phyloP scores from a whole-genome alignment of 257 asterid genomes.

The Galeopsis tetrahit region DNA sequence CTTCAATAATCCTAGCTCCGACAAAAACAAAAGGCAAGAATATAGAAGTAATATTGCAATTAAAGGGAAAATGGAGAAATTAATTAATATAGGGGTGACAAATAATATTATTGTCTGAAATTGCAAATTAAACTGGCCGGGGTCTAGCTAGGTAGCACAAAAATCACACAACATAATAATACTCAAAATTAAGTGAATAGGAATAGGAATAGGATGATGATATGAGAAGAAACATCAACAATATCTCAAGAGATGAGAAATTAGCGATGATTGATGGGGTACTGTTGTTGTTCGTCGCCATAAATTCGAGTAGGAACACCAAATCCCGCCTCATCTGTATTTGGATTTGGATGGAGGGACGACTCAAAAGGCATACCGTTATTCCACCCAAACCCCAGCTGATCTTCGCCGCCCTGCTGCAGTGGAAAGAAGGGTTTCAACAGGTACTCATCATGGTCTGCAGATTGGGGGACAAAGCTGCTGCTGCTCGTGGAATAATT shows the following conservation, averaged over 20 bases:
- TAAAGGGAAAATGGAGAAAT: background rate
- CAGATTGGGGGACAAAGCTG: too few species aligned
- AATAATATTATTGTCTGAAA: background rate
- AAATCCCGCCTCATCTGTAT: constrained; percentile 40
- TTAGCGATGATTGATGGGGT: constrained; percentile 24
- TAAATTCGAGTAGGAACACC: constrained; percentile 51
- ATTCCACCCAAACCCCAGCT: constrained; percentile 29
- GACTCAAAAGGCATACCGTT: background rate
- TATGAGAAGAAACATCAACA: background rate
- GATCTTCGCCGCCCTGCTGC: constrained; percentile 27
- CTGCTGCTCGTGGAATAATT: too few species aligned
- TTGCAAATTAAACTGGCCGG: too few species aligned
- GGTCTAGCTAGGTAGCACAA: background rate
- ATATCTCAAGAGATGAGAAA: background rate
- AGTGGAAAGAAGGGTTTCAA: constrained; percentile 38
- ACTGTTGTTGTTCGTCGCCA: constrained; percentile 53
- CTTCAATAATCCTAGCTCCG: too few species aligned
- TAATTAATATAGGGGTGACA: background rate
- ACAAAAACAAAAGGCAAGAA: too few species aligned
- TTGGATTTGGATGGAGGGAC: too few species aligned
- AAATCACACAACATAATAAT: background rate
- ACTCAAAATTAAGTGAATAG: background rate
- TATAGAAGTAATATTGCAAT: background rate
- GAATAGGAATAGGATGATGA: background rate
- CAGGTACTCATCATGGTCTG: too few species aligned